Percentiles rank a stretch among this genome's conserved stretches.
These are phyloP conservation scores for Penicillium cosmopolitanum DNA, from an alignment of 495 filamentous ascomycete species.

Conservation along the genomic window DNA sequence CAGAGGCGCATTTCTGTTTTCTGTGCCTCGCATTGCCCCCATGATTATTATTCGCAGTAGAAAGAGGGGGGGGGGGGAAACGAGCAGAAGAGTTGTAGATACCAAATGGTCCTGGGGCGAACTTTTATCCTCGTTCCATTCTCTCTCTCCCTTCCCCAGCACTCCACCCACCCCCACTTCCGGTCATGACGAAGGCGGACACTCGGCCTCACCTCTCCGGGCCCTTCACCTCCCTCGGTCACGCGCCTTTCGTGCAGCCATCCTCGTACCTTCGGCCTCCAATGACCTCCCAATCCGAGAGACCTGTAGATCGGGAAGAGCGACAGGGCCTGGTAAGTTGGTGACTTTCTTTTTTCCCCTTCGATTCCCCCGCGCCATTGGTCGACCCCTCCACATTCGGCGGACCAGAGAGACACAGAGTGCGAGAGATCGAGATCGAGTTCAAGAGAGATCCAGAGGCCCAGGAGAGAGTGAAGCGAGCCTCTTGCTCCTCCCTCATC, in stretches of 20 bases:
- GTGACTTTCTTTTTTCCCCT: constrained; percentile 15
- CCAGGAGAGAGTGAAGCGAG: background rate
- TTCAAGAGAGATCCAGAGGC: background rate
- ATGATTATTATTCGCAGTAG: background rate
- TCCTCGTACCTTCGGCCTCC: constrained; percentile 82
- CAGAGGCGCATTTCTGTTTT: constrained; percentile 6
- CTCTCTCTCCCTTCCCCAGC: constrained; percentile 3
- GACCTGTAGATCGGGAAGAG: constrained; percentile 86
- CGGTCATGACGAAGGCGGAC: constrained; percentile 35
- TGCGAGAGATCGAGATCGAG: background rate
- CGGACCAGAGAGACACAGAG: background rate
- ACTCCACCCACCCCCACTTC: constrained; percentile 16
- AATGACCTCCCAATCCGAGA: constrained; percentile 64
- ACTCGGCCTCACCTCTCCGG: constrained; percentile 26
- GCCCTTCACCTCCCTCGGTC: constrained; percentile 39
- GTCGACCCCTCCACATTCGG: constrained; percentile 1
- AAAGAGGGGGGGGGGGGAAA: background rate
- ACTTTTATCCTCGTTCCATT: background rate
- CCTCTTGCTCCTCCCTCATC: background rate
- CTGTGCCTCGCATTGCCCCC: constrained; percentile 4
- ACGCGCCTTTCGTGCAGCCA: constrained; percentile 73
- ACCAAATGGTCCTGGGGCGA: constrained; percentile 1
- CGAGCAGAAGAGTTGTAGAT: background rate
- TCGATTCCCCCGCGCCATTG: constrained; percentile 6
- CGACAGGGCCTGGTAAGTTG: constrained; percentile 84